Conservation (phyloP, 305 asterid genomes). For the Fraxinus sp. region DNA sequence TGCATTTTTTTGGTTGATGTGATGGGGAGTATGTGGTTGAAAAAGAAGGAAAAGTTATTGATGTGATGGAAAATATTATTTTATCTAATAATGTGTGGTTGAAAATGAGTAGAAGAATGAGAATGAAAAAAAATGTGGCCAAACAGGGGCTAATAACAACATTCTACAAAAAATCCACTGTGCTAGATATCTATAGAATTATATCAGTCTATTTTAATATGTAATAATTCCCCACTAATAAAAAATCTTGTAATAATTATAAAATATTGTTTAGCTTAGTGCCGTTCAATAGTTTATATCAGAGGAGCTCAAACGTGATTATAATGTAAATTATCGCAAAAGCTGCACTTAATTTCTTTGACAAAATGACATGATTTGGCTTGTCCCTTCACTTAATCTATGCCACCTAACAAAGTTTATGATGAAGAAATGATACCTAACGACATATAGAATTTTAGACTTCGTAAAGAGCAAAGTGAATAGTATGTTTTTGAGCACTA, state of each 20-base stretch:
- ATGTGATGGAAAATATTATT: too few species aligned
- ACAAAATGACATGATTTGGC: constrained; percentile 6
- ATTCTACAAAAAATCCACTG: background rate
- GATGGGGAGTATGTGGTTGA: too few species aligned
- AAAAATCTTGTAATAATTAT: background rate
- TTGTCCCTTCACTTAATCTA: constrained; percentile 9
- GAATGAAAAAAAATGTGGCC: too few species aligned
- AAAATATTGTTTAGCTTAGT: background rate
- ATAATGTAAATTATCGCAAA: background rate
- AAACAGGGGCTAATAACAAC: too few species aligned
- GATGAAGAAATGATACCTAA: constrained; percentile 43
- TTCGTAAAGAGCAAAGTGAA: background rate
- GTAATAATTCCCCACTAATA: too few species aligned
- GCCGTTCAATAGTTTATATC: background rate
- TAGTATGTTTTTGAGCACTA: constrained; percentile 16
- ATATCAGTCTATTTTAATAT: background rate
- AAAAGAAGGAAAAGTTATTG: too few species aligned
- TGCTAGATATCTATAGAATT: background rate
- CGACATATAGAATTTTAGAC: constrained; percentile 24
- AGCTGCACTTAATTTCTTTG: background rate
- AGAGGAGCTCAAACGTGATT: background rate
- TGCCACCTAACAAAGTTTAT: constrained; percentile 33
- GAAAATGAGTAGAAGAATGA: too few species aligned
- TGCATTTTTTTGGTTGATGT: too few species aligned
- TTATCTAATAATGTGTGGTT: too few species aligned